Evolutionary conservation across 1,284 basidiomycete genomes (phyloP), one percentile per base, ranked within the genome.

Genomic region (Pseudozyma thailandica): DNA sequence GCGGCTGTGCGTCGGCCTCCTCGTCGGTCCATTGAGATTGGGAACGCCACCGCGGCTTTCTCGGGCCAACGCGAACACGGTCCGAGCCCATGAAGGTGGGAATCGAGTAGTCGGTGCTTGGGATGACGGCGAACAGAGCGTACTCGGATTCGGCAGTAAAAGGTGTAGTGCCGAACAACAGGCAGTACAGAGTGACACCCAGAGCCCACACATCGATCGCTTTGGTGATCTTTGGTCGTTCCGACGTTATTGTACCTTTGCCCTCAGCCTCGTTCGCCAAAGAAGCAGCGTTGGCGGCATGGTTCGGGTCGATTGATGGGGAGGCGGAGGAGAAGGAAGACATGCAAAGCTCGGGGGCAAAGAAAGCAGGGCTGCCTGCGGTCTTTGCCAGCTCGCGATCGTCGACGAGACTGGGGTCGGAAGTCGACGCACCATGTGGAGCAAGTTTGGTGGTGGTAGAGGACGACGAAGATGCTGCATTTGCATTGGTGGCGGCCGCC

Each of bases 121-220:
- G 90, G 45, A 98, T 96, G 54, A 90, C 87, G 64, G 90, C 87
- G 84, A 96, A 97, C 42, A 98, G 85, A 41, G 88, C 88, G 82
- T 89, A 96, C 84, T 94, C 92, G 72, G 88, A 86, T 18, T 82
- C 80, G 60, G 88, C 85, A 41, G 87, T 84, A 85, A 90, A 93
- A 1, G 92, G 92, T 7, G 89, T 87, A 52, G 85, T 85, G 23
- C 93, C 96, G 75, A 97, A 98, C 2, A 98, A 87, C 42, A 98
- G 87, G 79, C 94, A 96, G 84, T 94, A 98, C 13, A 98, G 86
- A 1, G 96, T 98, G 31, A 98, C 91, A n/a, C 96, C 96, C 8
- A 99, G 87, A 0, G 96, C 94, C 95, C 95, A 99, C n/a, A 98
- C 89, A 79, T 99, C 96, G 81, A 98, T 96, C 5, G 93, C 91